Evolutionary conservation across 805 yeast genomes (phyloP), one percentile per base, ranked within the genome.

Genomic region (Starmerella powellii): DNA sequence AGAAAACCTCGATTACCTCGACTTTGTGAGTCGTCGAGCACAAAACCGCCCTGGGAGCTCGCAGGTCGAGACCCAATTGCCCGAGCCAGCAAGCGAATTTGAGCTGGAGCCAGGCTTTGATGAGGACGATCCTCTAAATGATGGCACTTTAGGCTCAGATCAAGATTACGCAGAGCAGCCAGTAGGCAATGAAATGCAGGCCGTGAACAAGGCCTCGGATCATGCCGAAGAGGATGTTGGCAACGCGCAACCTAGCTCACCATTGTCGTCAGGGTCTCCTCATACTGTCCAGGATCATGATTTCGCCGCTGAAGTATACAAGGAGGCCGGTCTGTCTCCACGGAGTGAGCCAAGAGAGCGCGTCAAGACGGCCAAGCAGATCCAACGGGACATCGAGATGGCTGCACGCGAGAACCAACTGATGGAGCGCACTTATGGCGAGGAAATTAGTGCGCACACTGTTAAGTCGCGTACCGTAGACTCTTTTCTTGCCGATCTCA

Each of bases 401-500:
- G 39, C 44, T 4, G 45, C 44, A 11, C 47, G 48, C 24, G 38
- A 40, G 30, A 31, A 48, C 19, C 51, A 41, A 34, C 37, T 38
- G 2, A 24, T 45, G 13, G 48, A 46, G 27, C 51, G 54, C 13
- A 34, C 26, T 28, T 31, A 33, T 12, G 47, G 17, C 4, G 46
- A 34, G 12, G 53, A 50, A 13, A 36, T 50, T 13, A 42, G 41
- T 19, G 36, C 40, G 6, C 42, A 39, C 32, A 46, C 52, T 2
- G 42, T 19, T 10, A 38, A 34, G 8, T 18, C 35, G 8, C 42
- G 35, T 15, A 34, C 52, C 10, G 47, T 46, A 8, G 41, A 34
- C 18, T 32, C 39, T 12, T 50, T 50, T 26, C 38, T 50, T n/a
- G 47, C 43, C 12, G 38, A 37, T n/a, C 45, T 46, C 16, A 37